phyloP scores from a whole-genome alignment of 2,329 filamentous ascomycete species.

The Phialemonium atrogriseum region DNA sequence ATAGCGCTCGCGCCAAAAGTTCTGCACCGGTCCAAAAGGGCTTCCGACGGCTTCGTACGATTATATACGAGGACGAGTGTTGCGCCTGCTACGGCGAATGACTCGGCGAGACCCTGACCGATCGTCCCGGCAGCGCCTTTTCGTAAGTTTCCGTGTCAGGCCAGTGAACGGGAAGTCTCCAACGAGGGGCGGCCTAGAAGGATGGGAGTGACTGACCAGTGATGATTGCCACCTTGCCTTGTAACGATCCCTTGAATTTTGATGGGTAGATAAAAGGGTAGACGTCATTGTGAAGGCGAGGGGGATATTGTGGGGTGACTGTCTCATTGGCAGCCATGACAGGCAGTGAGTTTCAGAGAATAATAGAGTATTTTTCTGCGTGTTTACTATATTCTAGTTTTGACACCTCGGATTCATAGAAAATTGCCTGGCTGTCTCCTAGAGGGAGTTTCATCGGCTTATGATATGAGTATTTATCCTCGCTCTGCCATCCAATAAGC shows the following conservation, averaged over 20 bases:
- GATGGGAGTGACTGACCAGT: constrained; percentile 13
- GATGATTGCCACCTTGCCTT: constrained; percentile 18
- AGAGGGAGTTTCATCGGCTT: too few relatives aligned
- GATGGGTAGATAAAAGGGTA: constrained; percentile 19
- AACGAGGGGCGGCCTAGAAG: too few relatives aligned
- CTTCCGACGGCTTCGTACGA: constrained; percentile 14
- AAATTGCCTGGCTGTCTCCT: too few relatives aligned
- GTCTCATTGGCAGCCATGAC: too few relatives aligned
- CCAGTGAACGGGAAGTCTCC: background rate
- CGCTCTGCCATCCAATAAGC: too few relatives aligned
- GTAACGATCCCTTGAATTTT: constrained; percentile 16
- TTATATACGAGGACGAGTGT: constrained; percentile 20
- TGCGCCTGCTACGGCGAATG: constrained; percentile 20
- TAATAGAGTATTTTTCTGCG: too few relatives aligned
- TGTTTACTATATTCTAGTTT: too few relatives aligned
- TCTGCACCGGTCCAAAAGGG: constrained; percentile 12
- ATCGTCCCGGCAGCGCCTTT: constrained; percentile 20
- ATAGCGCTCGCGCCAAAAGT: constrained; percentile 14
- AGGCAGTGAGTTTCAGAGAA: too few relatives aligned
- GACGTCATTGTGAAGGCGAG: constrained; percentile 19
- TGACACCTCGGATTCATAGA: too few relatives aligned
- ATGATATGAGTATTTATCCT: too few relatives aligned
- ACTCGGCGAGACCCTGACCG: constrained; percentile 19
- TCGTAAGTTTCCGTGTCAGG: constrained; percentile 1
- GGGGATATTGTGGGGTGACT: constrained; percentile 5